Evolutionary conservation across 371 early-diverging fungal species (phyloP).

Genomic region (Saksenaea oblongispora): DNA sequence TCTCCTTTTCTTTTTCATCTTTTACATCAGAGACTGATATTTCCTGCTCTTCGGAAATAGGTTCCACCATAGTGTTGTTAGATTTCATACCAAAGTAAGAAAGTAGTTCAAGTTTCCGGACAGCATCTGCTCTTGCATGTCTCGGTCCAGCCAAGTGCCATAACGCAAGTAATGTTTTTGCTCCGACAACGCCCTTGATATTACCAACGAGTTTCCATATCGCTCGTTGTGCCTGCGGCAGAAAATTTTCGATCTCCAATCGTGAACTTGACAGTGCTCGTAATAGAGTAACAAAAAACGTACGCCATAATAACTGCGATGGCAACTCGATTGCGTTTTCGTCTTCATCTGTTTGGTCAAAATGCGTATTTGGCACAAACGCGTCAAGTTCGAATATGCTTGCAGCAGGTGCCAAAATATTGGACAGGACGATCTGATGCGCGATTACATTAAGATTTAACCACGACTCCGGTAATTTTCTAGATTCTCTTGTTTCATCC

Average conservation of each 20-base stretch:
- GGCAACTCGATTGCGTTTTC: background rate
- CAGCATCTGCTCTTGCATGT: slow-evolving; percentile 1
- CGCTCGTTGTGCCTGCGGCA: slow-evolving; percentile 60
- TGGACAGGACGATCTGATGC: slow-evolving; percentile 49
- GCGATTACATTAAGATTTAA: slow-evolving; percentile 57
- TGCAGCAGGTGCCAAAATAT: slow-evolving; percentile 57
- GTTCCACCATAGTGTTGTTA: background rate
- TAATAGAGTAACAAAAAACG: slow-evolving; percentile 57
- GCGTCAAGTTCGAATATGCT: slow-evolving; percentile 47
- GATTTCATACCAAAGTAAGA: slow-evolving; percentile 7
- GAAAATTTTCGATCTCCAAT: slow-evolving; percentile 58
- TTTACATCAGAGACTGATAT: slow-evolving; percentile 5
- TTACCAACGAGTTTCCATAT: slow-evolving; percentile 65
- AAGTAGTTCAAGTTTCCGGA: slow-evolving; percentile 6
- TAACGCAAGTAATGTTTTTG: slow-evolving; percentile 48
- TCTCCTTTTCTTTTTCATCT: slow-evolving; percentile 7
- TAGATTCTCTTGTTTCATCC: slow-evolving; percentile 20
- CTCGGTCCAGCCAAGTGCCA: slow-evolving; percentile 53
- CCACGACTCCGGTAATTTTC: slow-evolving; percentile 58
- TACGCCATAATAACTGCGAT: slow-evolving; percentile 51
- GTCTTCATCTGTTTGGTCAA: slow-evolving; percentile 12
- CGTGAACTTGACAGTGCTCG: slow-evolving; percentile 59
- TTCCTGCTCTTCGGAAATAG: slow-evolving; percentile 13
- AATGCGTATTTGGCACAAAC: slow-evolving; percentile 35
- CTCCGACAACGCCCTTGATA: slow-evolving; percentile 60